phyloP scores from a whole-genome alignment of 2,329 filamentous ascomycete species.

The Fusarium bactridioides region DNA sequence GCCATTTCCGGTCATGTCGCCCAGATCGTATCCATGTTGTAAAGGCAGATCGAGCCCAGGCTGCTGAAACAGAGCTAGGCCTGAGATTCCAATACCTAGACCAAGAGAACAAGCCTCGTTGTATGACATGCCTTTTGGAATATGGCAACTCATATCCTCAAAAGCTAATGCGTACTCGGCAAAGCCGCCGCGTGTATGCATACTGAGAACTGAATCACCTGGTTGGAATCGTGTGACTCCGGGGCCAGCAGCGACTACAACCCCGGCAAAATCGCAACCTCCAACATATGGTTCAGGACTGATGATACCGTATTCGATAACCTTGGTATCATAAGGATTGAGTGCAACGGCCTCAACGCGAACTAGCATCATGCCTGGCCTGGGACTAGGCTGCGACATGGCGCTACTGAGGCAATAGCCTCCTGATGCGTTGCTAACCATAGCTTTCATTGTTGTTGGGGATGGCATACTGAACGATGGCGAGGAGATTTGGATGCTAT shows the following conservation, averaged over 20 bases:
- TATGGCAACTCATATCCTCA: not conserved
- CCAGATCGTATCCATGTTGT: not conserved
- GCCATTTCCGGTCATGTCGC: not conserved
- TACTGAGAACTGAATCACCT: not conserved
- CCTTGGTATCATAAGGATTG: not conserved
- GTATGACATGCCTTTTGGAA: not conserved
- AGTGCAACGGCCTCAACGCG: not conserved
- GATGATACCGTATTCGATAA: not conserved
- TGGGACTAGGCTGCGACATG: not conserved
- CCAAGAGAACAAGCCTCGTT: not conserved
- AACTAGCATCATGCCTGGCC: not conserved
- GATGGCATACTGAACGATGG: not conserved
- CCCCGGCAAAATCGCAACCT: not conserved
- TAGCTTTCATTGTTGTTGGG: not conserved
- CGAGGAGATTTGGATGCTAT: too few species aligned
- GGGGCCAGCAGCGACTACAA: not conserved
- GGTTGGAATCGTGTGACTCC: not conserved
- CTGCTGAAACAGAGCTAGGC: not conserved
- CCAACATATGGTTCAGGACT: not conserved
- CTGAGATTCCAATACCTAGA: not conserved
- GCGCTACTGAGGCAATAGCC: not conserved
- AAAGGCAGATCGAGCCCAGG: not conserved
- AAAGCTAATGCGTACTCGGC: not conserved
- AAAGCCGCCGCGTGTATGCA: not conserved
- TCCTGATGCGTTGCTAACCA: not conserved